A percentile compares a stretch with the other conserved stretches of the same genome.
phyloP scores from a whole-genome alignment of 306 rosid species.

The Abrus precatorius region DNA sequence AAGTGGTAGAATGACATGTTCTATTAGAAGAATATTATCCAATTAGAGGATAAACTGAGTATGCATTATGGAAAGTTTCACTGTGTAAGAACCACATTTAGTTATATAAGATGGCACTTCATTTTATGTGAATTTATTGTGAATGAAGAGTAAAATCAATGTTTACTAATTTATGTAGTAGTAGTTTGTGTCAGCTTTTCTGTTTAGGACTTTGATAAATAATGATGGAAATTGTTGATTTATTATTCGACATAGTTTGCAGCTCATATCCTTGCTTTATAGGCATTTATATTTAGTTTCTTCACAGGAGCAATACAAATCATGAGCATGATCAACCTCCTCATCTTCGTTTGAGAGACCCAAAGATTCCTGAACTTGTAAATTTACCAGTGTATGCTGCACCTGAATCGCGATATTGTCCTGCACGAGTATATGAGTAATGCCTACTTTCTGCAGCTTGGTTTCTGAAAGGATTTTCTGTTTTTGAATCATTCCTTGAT shows the following conservation, averaged over 20 bases:
- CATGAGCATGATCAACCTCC: constrained; percentile 98
- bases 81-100: background rate
- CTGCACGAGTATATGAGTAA: constrained; percentile 97
- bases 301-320: constrained; percentile 93
- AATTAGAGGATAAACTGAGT: background rate
- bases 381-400: constrained; percentile 86
- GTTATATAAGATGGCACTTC: background rate
- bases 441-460: constrained; percentile 32
- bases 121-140: background rate
- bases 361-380: constrained; percentile 75
- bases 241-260: constrained; percentile 27
- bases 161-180: constrained; percentile 8
- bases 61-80: background rate
- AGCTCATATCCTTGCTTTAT: constrained; percentile 40
- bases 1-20: constrained; percentile 7
- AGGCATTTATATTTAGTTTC: constrained; percentile 36
- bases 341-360: constrained; percentile 82
- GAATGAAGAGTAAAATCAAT: constrained; percentile 34
- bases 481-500: constrained; percentile 35
- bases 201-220: constrained; percentile 12
- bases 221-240: constrained; percentile 5
- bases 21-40: background rate
- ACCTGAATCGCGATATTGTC: constrained; percentile 91
- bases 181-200: background rate
- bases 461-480: constrained; percentile 35